Conservation (phyloP, 1,284 basidiomycete species). For the Pseudomicrostroma phylloplanum region DNA sequence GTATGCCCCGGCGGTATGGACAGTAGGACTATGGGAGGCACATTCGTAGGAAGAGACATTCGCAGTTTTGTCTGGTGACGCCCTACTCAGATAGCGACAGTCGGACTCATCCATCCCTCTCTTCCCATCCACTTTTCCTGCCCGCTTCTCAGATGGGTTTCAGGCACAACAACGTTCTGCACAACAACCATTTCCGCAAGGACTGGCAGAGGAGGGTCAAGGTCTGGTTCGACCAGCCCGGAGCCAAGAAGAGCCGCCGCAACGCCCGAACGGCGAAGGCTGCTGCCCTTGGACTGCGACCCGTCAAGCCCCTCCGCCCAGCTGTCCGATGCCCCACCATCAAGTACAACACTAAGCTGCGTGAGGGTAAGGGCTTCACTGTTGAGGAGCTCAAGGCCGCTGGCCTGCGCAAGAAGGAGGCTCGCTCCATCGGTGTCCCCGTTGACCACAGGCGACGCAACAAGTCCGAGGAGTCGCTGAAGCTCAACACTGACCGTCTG, state of each 20-base stretch:
- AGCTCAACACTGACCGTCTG: slow-evolving; percentile 88
- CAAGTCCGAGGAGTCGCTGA: slow-evolving; percentile 93
- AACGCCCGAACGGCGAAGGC: slow-evolving; percentile 88
- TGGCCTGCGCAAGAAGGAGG: slow-evolving; percentile 89
- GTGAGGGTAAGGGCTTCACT: slow-evolving; percentile 96
- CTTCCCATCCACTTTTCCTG: neutral
- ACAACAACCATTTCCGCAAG: slow-evolving; percentile 91
- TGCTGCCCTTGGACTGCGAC: slow-evolving; percentile 82
- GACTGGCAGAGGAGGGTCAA: slow-evolving; percentile 71
- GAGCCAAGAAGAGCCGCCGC: slow-evolving; percentile 92
- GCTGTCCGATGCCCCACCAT: slow-evolving; percentile 94
- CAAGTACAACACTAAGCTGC: slow-evolving; percentile 97
- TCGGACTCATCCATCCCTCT: too few relatives aligned
- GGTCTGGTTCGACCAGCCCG: slow-evolving; percentile 99
- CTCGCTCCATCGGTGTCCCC: slow-evolving; percentile 83
- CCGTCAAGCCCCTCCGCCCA: slow-evolving; percentile 84
- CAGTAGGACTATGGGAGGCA: too few relatives aligned
- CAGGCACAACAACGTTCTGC: slow-evolving; percentile 50
- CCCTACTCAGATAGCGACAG: too few relatives aligned
- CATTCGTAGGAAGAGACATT: too few relatives aligned
- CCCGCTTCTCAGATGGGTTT: slow-evolving; percentile 34
- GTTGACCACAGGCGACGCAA: slow-evolving; percentile 97
- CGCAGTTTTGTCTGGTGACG: too few relatives aligned
- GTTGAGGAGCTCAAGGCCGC: slow-evolving; percentile 92
- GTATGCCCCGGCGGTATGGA: too few relatives aligned